Base-by-base conservation (phyloP, 768 basidiomycete species). In the Serpula lacrymans region DNA sequence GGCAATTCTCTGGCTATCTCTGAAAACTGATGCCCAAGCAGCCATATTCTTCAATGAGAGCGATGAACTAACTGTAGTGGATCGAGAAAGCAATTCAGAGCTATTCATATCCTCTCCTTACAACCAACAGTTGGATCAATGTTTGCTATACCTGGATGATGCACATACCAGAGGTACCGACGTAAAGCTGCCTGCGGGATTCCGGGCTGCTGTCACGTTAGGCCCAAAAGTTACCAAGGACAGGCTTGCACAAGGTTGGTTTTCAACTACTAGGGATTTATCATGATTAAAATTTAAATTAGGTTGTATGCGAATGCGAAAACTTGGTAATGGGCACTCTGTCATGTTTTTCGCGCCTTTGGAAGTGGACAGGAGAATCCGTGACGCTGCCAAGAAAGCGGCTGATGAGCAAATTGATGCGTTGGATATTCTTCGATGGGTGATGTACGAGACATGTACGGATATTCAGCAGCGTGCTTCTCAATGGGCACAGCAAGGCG, bases 231-330 rank as follows among this genome's bases (percentile, higher is more conserved):
- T 76, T 10, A 72, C 69, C 1, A 77, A 76, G 43, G 76, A 77
- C 53, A 57, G 68, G 28, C 50, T 75, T 14, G 58, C 69, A 1
- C 74, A 75, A 62, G 74, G 73, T 69, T 34, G 25, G 60, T 45
- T 11, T 23, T n/a, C n/a, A n/a, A n/a, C n/a, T n/a, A n/a, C 22
- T 35, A 26, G 1, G 23, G 11, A 25, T 16, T 41, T 33, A 33
- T 8, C 31, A 30, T 17, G 6, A 10, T 2, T 32, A 26, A 27
- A 22, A 20, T 35, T 51, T 55, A 31, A 9, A 2, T 3, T 17
- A 75, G 74, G 73, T 3, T 77, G 74, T 39, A 77, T 77, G 74
- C 60, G 74, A 10, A 74, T 77, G 74, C 63, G 75, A 3, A 62
- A 66, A 48, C 60, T 77, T 1, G 75, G 75, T 10, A 50, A 56